Percentiles rank a stretch among this genome's conserved stretches.
These are phyloP conservation scores for Penicillium silybi DNA, from an alignment of 495 filamentous ascomycete genomes.

Conservation along the genomic window DNA sequence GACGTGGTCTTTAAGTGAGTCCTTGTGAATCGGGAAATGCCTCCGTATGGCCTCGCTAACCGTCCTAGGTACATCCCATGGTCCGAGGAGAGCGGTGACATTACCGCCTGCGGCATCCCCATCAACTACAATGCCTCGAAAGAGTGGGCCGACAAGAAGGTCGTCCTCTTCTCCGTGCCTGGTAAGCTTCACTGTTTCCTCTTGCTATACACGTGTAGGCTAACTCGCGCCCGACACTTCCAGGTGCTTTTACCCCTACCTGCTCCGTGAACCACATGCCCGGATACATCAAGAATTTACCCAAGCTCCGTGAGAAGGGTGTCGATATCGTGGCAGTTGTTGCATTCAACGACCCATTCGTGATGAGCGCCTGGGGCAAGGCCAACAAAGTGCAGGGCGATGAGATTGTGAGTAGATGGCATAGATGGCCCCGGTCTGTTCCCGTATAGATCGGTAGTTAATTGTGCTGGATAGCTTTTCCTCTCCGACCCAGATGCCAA, in stretches of 20 bases:
- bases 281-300: conserved; percentile 71
- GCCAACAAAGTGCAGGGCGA: conserved; percentile 76
- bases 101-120: conserved; percentile 72
- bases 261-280: conserved; percentile 84
- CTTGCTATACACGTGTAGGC: background rate
- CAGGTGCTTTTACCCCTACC: conserved; percentile 88
- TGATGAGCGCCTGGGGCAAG: conserved; percentile 95
- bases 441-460: background rate
- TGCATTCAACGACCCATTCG: conserved; percentile 82
- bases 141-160: conserved; percentile 83
- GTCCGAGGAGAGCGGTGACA: conserved; percentile 56
- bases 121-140: conserved; percentile 76
- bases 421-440: conserved; percentile 19
- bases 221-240: background rate
- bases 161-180: conserved; percentile 83
- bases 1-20: conserved; percentile 69
- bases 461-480: conserved; percentile 59
- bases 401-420: conserved; percentile 57
- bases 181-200: conserved; percentile 38
- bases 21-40: background rate
- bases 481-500: conserved; percentile 68
- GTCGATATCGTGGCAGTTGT: conserved; percentile 81
- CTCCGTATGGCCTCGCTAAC: too few species aligned
- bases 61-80: conserved; percentile 62
- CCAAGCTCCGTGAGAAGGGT: conserved; percentile 72